A percentile compares a stretch with the other conserved stretches of the same genome.
phyloP scores from a whole-genome alignment of 2,329 filamentous ascomycete species.

The Penicillium brasilianum region DNA sequence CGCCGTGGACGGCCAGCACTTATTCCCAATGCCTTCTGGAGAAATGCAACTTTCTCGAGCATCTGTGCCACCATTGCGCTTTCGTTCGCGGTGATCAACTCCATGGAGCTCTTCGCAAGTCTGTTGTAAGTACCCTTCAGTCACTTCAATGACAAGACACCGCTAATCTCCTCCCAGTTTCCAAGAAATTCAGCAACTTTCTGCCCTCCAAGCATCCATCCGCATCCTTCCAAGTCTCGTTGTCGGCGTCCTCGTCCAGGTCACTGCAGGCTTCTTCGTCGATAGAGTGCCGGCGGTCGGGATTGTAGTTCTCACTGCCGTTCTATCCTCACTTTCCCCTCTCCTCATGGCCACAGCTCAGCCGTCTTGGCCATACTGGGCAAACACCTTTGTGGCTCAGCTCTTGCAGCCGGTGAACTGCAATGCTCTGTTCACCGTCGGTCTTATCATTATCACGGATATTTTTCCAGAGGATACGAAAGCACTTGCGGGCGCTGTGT shows the following conservation, averaged over 20 bases:
- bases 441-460: conserved; percentile 8
- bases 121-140: conserved; percentile 5
- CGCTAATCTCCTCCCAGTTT: conserved; percentile 34
- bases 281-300: conserved; percentile 49
- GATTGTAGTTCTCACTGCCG: conserved; percentile 48
- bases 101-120: conserved; percentile 12
- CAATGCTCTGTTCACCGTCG: conserved; percentile 9
- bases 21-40: conserved; percentile 15
- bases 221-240: conserved; percentile 35
- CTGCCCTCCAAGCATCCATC: conserved; percentile 52
- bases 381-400: conserved; percentile 49
- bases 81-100: conserved; percentile 8
- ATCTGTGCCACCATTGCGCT: conserved; percentile 11
- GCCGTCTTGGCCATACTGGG: conserved; percentile 59
- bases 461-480: conserved; percentile 15
- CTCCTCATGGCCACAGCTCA: conserved; percentile 61
- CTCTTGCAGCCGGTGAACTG: conserved; percentile 20
- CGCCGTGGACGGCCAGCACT: conserved; percentile 8
- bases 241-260: conserved; percentile 50
- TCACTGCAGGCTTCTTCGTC: conserved; percentile 54
- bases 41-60: conserved; percentile 9
- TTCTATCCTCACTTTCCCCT: conserved; percentile 53
- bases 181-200: conserved; percentile 55
- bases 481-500: conserved; percentile 21
- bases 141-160: neutral